A percentile compares a stretch with the other conserved stretches of the same genome.
phyloP scores from a whole-genome alignment of 176 grass and related monocot genomes.

The Alopecurus myosuroides region DNA sequence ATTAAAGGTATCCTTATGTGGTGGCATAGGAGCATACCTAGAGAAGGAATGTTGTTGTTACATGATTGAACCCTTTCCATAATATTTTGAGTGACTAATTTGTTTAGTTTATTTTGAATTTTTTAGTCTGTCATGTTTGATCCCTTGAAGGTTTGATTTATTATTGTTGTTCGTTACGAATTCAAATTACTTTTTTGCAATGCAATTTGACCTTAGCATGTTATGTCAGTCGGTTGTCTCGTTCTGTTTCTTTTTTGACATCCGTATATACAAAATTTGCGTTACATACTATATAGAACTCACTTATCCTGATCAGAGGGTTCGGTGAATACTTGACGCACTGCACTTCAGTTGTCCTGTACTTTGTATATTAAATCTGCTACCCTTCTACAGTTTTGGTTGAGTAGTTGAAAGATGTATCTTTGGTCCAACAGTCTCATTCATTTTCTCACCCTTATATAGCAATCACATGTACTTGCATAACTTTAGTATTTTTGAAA shows the following conservation, averaged over 20 bases:
- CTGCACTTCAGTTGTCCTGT: not conserved
- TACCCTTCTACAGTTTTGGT: not conserved
- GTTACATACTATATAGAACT: not conserved
- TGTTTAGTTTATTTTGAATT: not conserved
- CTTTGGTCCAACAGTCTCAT: not conserved
- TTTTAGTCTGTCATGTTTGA: not conserved
- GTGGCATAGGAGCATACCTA: not conserved
- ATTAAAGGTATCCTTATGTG: not conserved
- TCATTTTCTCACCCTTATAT: not conserved
- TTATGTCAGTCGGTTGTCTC: not conserved
- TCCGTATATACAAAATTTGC: not conserved
- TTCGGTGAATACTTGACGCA: not conserved
- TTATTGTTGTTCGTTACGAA: not conserved
- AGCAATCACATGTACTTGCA: not conserved
- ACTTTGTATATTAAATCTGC: not conserved
- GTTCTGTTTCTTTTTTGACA: not conserved
- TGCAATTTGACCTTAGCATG: not conserved
- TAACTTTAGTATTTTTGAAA: not conserved
- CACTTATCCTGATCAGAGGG: not conserved
- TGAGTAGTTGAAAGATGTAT: not conserved
- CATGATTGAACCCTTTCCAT: not conserved
- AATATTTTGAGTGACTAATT: not conserved
- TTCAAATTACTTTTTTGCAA: not conserved
- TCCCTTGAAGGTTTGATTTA: not conserved
- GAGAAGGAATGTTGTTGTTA: not conserved